Evolutionary conservation across 495 filamentous ascomycete genomes (phyloP).

Genomic region (Aspergillus incahuasiensis): DNA sequence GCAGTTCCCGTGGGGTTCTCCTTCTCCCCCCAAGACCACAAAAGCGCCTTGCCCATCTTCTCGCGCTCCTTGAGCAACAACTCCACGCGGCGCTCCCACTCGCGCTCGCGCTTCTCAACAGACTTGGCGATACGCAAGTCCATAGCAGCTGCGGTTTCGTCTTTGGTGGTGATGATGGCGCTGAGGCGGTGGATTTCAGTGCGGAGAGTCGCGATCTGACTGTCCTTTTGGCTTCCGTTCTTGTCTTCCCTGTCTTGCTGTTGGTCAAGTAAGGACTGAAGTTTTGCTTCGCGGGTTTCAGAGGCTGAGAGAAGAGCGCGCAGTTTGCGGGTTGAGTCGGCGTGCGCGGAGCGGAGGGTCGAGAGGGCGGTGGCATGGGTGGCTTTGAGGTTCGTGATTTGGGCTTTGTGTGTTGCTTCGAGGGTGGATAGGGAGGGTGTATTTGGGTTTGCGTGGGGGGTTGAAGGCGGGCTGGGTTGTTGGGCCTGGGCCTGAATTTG

Average conservation of each 20-base stretch:
- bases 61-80: slow-evolving; percentile 54
- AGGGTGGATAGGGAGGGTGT: slow-evolving; percentile 14
- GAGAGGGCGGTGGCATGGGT: slow-evolving; percentile 36
- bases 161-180: slow-evolving; percentile 35
- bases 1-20: slow-evolving; percentile 20
- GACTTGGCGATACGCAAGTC: slow-evolving; percentile 41
- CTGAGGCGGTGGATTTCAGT: slow-evolving; percentile 32
- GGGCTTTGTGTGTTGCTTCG: slow-evolving; percentile 35
- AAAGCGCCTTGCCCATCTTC: slow-evolving; percentile 47
- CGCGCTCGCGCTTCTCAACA: slow-evolving; percentile 45
- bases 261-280: slow-evolving; percentile 37
- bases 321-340: slow-evolving; percentile 39
- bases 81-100: slow-evolving; percentile 48
- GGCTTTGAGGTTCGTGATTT: slow-evolving; percentile 36
- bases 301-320: slow-evolving; percentile 35
- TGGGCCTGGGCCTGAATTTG: slow-evolving; percentile 30
- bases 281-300: slow-evolving; percentile 41
- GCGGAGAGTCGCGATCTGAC: slow-evolving; percentile 23
- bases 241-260: slow-evolving; percentile 8
- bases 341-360: slow-evolving; percentile 39
- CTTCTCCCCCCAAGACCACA: slow-evolving; percentile 49
- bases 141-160: slow-evolving; percentile 36
- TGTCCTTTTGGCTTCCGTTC: slow-evolving; percentile 6
- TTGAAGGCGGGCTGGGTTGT: slow-evolving; percentile 21
- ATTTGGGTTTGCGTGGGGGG: slow-evolving; percentile 18